Base-by-base conservation (phyloP, 73 alveolate genomes). In the Urostyla sp. region DNA sequence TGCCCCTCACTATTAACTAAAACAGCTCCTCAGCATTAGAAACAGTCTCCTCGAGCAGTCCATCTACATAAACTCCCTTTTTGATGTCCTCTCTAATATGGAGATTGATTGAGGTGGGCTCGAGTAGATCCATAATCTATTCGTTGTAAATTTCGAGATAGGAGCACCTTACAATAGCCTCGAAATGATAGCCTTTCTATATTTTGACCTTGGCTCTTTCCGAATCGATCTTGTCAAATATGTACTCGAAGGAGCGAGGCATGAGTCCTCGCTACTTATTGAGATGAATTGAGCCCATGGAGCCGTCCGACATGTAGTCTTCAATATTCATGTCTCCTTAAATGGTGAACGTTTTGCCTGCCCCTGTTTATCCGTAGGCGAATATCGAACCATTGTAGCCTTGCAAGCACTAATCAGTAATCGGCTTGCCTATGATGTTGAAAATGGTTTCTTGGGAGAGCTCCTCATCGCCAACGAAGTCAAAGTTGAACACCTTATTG, bases 281-380 rank as follows among this genome's bases (percentile, higher is more conserved):
- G 23, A 38, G 85, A 35, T 36, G 28, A n/a, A 23, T 27, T 11
- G 23, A 49, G 6, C 36, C 74, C 53, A 4, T 69, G 2, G 34
- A 24, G 54, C 55, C 44, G 8, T 69, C 83, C 48, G 31, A 69
- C 23, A 69, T 69, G 7, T 24, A 28, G 16, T 69, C 83, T 69
- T 69, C 83, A 30, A 59, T 57, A 35, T 73, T 51, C 24, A 48
- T 51, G 31, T 84, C 89, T 8, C 99, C 99, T 52, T 94, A 87
- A 75, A 97, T 95, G 2, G 99, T 97, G 91, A 83, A 97, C 24
- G 99, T 97, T 66, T 97, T 97, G 0, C 99, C 99, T 32, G 99
- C 94, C 15, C 99, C 99, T 10, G 99, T 97, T 84, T 97, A 92
- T 20, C 99, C 99, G 59, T 97, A 97, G 2, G 99, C 97, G 89